These are phyloP conservation scores for Mortierella sp. DNA, from an alignment of 371 early-diverging fungal species.

Conservation along the genomic window DNA sequence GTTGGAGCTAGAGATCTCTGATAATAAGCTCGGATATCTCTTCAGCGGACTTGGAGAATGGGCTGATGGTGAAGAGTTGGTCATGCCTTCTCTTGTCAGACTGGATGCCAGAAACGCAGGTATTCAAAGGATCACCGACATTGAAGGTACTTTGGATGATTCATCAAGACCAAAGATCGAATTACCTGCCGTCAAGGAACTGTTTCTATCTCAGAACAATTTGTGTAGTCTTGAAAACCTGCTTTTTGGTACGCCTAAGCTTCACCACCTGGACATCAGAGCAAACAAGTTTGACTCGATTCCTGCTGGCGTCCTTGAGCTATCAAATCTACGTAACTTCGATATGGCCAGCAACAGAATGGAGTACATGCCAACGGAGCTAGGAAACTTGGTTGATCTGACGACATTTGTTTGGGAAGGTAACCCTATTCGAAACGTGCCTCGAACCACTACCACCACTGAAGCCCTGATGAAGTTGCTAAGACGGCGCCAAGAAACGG, in stretches of 20 bases:
- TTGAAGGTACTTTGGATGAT: slow-evolving; percentile 34
- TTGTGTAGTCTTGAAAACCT: slow-evolving; percentile 55
- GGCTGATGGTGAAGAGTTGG: slow-evolving; percentile 10
- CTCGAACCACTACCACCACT: slow-evolving; percentile 59
- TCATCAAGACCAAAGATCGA: slow-evolving; percentile 36
- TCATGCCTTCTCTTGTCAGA: slow-evolving; percentile 61
- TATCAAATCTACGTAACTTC: slow-evolving; percentile 66
- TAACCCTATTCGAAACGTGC: slow-evolving; percentile 66
- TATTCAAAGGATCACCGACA: slow-evolving; percentile 41
- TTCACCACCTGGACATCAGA: slow-evolving; percentile 76
- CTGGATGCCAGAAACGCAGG: slow-evolving; percentile 72
- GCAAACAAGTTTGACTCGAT: slow-evolving; percentile 70
- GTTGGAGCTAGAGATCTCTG: slow-evolving; percentile 62
- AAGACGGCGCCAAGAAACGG: slow-evolving; percentile 46
- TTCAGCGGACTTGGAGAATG: slow-evolving; percentile 31
- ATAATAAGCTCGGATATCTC: slow-evolving; percentile 59
- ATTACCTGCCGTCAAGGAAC: slow-evolving; percentile 68
- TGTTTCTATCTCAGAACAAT: slow-evolving; percentile 66
- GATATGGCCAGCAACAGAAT: slow-evolving; percentile 76
- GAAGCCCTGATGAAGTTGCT: slow-evolving; percentile 65
- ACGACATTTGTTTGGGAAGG: slow-evolving; percentile 67
- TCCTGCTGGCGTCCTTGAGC: slow-evolving; percentile 63
- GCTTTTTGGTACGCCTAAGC: slow-evolving; percentile 48
- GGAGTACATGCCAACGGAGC: slow-evolving; percentile 63
- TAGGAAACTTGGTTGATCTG: slow-evolving; percentile 66